These are phyloP conservation scores for Pseudonectria foliicola DNA, from an alignment of 2,329 filamentous ascomycete species.

Conservation along the genomic window DNA sequence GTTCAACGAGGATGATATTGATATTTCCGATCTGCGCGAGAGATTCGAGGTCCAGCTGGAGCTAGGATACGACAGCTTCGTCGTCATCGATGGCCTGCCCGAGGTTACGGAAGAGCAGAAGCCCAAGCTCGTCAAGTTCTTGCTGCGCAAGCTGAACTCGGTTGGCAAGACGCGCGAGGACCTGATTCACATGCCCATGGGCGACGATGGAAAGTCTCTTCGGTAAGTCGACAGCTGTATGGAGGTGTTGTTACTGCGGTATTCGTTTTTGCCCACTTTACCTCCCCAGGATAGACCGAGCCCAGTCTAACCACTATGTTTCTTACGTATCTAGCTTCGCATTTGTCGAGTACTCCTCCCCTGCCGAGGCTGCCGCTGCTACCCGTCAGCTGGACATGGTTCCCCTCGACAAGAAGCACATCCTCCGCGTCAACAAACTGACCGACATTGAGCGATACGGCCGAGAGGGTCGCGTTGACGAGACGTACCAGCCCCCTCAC, in stretches of 20 bases:
- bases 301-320: conserved; percentile 1
- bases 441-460: conserved; percentile 97
- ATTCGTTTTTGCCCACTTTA: not conserved
- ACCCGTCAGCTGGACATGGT: conserved; percentile 81
- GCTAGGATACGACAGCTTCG: conserved; percentile 91
- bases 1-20: conserved; percentile 87
- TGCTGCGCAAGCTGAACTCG: conserved; percentile 84
- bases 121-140: conserved; percentile 91
- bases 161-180: conserved; percentile 83
- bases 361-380: conserved; percentile 82
- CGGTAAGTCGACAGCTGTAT: conserved; percentile 49
- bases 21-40: conserved; percentile 88
- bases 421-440: conserved; percentile 91
- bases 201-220: conserved; percentile 77
- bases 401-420: conserved; percentile 95
- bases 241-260: not conserved
- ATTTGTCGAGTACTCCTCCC: conserved; percentile 91
- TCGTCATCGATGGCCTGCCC: conserved; percentile 91
- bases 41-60: conserved; percentile 95
- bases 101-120: conserved; percentile 84
- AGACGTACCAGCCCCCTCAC: conserved; percentile 76
- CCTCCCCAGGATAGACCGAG: not conserved
- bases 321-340: conserved; percentile 59
- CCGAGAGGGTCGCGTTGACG: conserved; percentile 85
- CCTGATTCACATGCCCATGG: conserved; percentile 87